phyloP scores from a whole-genome alignment of 2,329 filamentous ascomycete species.

The Dactylellina leptospora region DNA sequence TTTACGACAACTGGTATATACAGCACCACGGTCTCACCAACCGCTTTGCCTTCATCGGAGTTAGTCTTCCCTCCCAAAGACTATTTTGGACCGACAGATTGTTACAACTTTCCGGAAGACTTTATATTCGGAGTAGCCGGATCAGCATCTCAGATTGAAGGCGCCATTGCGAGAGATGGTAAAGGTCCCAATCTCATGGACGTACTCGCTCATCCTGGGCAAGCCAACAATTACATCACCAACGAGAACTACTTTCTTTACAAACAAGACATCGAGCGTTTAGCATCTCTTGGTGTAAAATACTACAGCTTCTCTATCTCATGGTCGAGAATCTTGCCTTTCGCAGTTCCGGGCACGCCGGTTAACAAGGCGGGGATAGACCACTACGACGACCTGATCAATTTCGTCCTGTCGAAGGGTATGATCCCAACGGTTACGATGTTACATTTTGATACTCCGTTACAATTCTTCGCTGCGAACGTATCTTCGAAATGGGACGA shows the following conservation, averaged over 20 bases:
- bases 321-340: slow-evolving; percentile 67
- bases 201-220: slow-evolving; percentile 12
- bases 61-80: slow-evolving; percentile 15
- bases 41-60: slow-evolving; percentile 22
- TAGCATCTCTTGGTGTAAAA: slow-evolving; percentile 65
- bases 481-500: slow-evolving; percentile 55
- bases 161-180: slow-evolving; percentile 20
- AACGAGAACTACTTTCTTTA: slow-evolving; percentile 68
- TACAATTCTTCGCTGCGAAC: slow-evolving; percentile 62
- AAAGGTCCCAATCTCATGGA: slow-evolving; percentile 31
- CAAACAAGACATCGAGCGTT: slow-evolving; percentile 67
- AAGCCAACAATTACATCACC: slow-evolving; percentile 58
- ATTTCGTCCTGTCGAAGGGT: slow-evolving; percentile 64
- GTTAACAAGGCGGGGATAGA: slow-evolving; percentile 65
- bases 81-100: slow-evolving; percentile 26
- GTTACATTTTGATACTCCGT: slow-evolving; percentile 65
- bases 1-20: slow-evolving; percentile 28
- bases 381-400: slow-evolving; percentile 68
- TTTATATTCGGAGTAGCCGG: slow-evolving; percentile 30
- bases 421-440: slow-evolving; percentile 65
- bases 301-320: slow-evolving; percentile 67
- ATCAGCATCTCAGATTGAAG: slow-evolving; percentile 26
- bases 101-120: slow-evolving; percentile 23
- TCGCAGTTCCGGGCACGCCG: slow-evolving; percentile 64
- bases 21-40: slow-evolving; percentile 28